Conservation (phyloP, 2,329 filamentous ascomycete species). For the Apiospora pterosperma region DNA sequence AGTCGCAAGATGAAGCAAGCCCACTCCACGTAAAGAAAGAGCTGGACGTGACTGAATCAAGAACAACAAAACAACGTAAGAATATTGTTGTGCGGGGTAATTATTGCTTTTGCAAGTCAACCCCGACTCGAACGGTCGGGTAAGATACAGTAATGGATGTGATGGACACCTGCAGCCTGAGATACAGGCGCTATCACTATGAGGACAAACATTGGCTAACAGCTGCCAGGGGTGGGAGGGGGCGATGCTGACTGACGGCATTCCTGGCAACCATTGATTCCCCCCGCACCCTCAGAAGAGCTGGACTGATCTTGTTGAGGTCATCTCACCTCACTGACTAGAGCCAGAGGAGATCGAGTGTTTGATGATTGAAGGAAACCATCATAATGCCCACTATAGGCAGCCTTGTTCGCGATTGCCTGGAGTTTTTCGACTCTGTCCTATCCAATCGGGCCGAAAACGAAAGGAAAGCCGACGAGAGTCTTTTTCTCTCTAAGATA, state of each 20-base stretch:
- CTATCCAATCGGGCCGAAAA: not conserved
- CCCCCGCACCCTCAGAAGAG: not conserved
- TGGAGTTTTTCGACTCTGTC: not conserved
- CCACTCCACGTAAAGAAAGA: not conserved
- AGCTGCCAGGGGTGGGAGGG: not conserved
- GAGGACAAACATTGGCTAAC: not conserved
- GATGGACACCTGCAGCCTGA: too few species aligned
- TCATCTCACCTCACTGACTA: not conserved
- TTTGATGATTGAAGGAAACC: not conserved
- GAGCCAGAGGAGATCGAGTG: too few species aligned
- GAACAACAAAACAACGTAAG: not conserved
- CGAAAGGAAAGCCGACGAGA: slow-evolving; percentile 5
- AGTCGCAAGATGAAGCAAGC: not conserved
- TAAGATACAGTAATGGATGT: not conserved
- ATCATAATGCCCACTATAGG: not conserved
- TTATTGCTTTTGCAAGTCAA: too few species aligned
- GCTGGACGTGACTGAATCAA: not conserved
- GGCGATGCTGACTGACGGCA: not conserved
- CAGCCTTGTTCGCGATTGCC: not conserved
- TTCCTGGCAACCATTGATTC: too few species aligned
- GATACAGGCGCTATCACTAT: not conserved
- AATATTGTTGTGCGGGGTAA: not conserved
- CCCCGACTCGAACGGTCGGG: too few species aligned
- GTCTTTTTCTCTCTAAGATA: not conserved
- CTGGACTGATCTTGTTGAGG: not conserved